phyloP scores from a whole-genome alignment of 371 early-diverging fungal species.

The Dichotomocladium elegans region DNA sequence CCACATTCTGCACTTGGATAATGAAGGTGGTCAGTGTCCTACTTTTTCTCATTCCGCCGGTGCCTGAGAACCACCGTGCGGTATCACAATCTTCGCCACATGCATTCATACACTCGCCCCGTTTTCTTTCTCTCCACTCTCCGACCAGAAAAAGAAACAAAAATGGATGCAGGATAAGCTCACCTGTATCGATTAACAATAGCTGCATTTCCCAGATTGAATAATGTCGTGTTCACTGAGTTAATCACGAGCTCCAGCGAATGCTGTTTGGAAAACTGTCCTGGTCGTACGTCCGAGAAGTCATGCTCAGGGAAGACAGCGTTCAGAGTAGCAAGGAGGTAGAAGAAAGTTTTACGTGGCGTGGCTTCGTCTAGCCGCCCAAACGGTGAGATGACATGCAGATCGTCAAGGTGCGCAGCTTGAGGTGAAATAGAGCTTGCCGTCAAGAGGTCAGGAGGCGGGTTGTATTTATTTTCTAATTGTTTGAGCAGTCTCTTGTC shows the following conservation, averaged over 20 bases:
- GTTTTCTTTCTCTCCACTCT: no score
- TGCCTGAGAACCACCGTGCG: no score
- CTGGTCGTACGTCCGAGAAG: conserved; percentile 87
- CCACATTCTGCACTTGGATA: conserved; percentile 68
- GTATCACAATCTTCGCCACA: no score
- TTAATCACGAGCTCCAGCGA: conserved; percentile 71
- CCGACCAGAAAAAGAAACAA: no score
- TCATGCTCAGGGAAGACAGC: conserved; percentile 94
- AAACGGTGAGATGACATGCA: conserved; percentile 70
- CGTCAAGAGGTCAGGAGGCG: conserved; percentile 46
- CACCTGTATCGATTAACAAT: conserved; percentile 46
- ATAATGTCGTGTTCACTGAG: conserved; percentile 80
- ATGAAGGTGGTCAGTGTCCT: no score
- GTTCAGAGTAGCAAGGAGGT: conserved; percentile 88
- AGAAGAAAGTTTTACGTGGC: conserved; percentile 83
- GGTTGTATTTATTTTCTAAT: conserved; percentile 68
- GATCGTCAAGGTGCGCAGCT: no score
- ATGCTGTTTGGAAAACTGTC: conserved; percentile 79
- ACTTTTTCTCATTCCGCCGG: no score
- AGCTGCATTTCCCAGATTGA: conserved; percentile 73
- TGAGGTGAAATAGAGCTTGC: conserved; percentile 52
- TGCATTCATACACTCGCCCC: no score
- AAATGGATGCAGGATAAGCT: no score
- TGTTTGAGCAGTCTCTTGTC: conserved; percentile 87
- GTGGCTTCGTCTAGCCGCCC: conserved; percentile 78